These are phyloP conservation scores for Sporothrix brunneoviolacea DNA, from an alignment of 2,329 filamentous ascomycete species.

Conservation along the genomic window DNA sequence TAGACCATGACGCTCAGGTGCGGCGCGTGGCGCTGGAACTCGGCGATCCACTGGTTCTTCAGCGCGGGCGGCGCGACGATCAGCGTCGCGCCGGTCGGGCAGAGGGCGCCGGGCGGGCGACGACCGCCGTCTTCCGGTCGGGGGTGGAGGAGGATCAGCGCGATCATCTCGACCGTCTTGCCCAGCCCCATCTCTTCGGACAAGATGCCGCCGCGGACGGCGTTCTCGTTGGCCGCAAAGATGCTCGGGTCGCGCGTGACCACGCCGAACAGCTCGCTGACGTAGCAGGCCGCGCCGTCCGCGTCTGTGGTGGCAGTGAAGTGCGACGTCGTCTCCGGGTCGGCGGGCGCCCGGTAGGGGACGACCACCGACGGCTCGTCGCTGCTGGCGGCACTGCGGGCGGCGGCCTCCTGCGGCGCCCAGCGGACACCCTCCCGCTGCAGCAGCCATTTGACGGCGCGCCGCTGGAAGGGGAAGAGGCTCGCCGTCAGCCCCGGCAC, in stretches of 20 bases:
- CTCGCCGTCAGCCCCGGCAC: slow-evolving; percentile 40
- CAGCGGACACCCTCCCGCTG: slow-evolving; percentile 56
- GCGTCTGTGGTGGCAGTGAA: slow-evolving; percentile 41
- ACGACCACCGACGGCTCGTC: slow-evolving; percentile 20
- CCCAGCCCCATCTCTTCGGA: slow-evolving; percentile 80
- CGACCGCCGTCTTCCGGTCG: slow-evolving; percentile 25
- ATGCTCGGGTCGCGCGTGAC: slow-evolving; percentile 42
- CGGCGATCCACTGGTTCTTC: slow-evolving; percentile 54
- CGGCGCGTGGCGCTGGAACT: slow-evolving; percentile 54
- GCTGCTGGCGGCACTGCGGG: background rate
- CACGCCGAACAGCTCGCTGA: slow-evolving; percentile 57
- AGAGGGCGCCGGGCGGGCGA: slow-evolving; percentile 52
- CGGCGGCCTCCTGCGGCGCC: slow-evolving; percentile 19
- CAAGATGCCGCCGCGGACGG: slow-evolving; percentile 55
- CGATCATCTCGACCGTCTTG: slow-evolving; percentile 71
- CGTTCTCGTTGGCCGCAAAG: slow-evolving; percentile 37
- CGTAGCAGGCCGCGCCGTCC: slow-evolving; percentile 30
- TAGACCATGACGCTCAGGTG: slow-evolving; percentile 50
- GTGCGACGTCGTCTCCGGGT: slow-evolving; percentile 31
- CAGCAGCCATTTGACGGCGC: slow-evolving; percentile 65
- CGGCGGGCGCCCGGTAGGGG: slow-evolving; percentile 16
- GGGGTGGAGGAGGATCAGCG: slow-evolving; percentile 59
- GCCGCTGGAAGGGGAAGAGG: slow-evolving; percentile 66
- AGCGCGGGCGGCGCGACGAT: slow-evolving; percentile 55
- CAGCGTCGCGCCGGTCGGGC: slow-evolving; percentile 48